Evolutionary conservation across 2,329 filamentous ascomycete genomes (phyloP).

Genomic region (Tolypocladium amazonense): DNA sequence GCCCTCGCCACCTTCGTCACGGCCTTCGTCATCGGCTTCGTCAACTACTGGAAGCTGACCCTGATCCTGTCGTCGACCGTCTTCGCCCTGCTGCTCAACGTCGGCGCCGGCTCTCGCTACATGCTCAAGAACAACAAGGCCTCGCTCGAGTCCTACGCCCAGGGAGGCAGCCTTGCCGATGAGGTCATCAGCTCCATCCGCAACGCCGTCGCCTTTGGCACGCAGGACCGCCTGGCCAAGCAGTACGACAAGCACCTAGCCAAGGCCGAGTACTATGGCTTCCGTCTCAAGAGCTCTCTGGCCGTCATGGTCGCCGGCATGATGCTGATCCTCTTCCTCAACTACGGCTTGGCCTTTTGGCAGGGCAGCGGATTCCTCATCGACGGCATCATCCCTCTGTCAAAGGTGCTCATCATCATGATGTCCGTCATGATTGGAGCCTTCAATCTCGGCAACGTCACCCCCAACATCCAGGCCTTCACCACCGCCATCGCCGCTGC

Average conservation of each 20-base stretch:
- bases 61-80: constrained; percentile 78
- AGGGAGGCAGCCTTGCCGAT: constrained; percentile 80
- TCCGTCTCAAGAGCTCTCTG: constrained; percentile 61
- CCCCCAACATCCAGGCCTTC: constrained; percentile 79
- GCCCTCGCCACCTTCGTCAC: constrained; percentile 75
- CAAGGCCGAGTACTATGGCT: constrained; percentile 65
- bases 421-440: constrained; percentile 89
- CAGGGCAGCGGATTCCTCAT: constrained; percentile 70
- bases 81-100: constrained; percentile 65
- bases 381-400: constrained; percentile 52
- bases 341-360: constrained; percentile 85
- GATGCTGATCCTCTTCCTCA: constrained; percentile 77
- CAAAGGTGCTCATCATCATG: constrained; percentile 71
- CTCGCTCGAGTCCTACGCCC: constrained; percentile 68
- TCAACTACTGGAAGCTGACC: constrained; percentile 88
- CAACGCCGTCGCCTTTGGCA: constrained; percentile 87
- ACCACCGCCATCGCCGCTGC: constrained; percentile 74
- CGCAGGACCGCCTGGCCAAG: constrained; percentile 79
- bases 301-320: constrained; percentile 73
- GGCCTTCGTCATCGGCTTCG: constrained; percentile 81
- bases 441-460: constrained; percentile 80
- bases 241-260: constrained; percentile 72
- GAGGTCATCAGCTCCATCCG: constrained; percentile 91
- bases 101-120: constrained; percentile 62
- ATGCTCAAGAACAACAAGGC: constrained; percentile 74